Base-by-base conservation (phyloP, 768 basidiomycete species). In the Lactarius hatsudake region DNA sequence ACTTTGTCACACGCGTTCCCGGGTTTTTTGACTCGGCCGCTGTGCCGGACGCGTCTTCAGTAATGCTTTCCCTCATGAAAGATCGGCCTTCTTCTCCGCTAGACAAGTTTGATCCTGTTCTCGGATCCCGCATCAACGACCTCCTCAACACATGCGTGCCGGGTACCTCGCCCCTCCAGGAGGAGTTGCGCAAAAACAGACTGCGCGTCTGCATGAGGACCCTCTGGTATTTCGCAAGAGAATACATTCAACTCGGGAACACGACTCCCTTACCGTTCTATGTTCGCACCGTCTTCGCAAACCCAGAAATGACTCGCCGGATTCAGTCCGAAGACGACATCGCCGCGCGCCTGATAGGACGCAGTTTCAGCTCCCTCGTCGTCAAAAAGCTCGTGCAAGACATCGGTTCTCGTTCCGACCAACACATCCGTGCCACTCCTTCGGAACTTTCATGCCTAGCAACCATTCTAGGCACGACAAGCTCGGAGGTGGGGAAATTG, bases 151-250 rank as follows among this genome's bases (percentile, higher is more conserved):
- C 57, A 15, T 64, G 63, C 12, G 12, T 43, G 20, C 28, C 28
- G 13, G 62, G 54, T 0, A 23, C 30, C 20, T 64, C 57, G n/a
- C 63, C 57, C 5, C 56, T 64, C 17, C 43, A 26, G 6, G 63
- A 58, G n/a, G 13, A 42, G 23, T 26, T 51, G 34, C 63, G 57
- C n/a, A 64, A 26, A 20, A 57, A 38, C 28, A 42, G 63, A 30
- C 57, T 64, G 5, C 63, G 56, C 15, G 43, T 64, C 26, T 64
- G 63, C 56, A 15, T 59, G 42, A 57, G 34, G 57, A 51, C 42
- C 32, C 34, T 64, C 23, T 63, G 62, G 62, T 63, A 63, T 55
- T 63, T 55, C n/a, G 55, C 54, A 42, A 57, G 55, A 57, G 63
- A 36, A 28, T 64, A 64, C 58, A 45, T 48, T 38, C 32, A 32